These are phyloP conservation scores for Alternaria sp. DNA, from an alignment of 2,329 filamentous ascomycete genomes.

Conservation along the genomic window DNA sequence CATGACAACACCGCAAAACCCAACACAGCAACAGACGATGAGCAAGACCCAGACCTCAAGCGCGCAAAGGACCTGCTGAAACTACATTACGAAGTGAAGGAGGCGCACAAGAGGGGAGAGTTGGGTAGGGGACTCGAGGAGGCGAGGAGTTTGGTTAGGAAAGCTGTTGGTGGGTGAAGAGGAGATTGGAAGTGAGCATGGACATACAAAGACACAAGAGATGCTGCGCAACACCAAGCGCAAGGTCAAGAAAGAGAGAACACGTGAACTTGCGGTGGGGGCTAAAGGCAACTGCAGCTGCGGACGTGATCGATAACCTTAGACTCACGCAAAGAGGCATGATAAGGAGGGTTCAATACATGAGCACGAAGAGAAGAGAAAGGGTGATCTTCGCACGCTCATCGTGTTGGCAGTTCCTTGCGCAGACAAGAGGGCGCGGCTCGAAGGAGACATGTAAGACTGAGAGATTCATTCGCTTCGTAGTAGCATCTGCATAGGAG, in stretches of 20 bases:
- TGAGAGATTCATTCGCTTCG: not conserved
- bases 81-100: constrained; percentile 65
- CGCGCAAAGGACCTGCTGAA: constrained; percentile 67
- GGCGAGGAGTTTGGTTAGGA: constrained; percentile 59
- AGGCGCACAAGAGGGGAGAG: constrained; percentile 58
- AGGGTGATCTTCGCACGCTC: not conserved
- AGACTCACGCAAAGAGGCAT: not conserved
- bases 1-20: constrained; percentile 1
- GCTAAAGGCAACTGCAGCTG: too few relatives aligned
- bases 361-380: not conserved
- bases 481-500: not conserved
- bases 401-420: not conserved
- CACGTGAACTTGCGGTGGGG: not conserved
- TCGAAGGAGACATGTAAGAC: not conserved
- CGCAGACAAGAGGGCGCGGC: not conserved
- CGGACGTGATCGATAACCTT: not conserved
- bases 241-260: not conserved
- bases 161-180: constrained; percentile 41
- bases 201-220: not conserved
- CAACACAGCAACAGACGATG: constrained; percentile 7
- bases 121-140: constrained; percentile 60
- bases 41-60: constrained; percentile 56
- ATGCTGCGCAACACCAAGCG: not conserved
- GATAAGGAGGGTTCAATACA: not conserved
- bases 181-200: not conserved